Base-by-base conservation (phyloP, 495 filamentous ascomycete species). In the Aspergillus bertholletiae region DNA sequence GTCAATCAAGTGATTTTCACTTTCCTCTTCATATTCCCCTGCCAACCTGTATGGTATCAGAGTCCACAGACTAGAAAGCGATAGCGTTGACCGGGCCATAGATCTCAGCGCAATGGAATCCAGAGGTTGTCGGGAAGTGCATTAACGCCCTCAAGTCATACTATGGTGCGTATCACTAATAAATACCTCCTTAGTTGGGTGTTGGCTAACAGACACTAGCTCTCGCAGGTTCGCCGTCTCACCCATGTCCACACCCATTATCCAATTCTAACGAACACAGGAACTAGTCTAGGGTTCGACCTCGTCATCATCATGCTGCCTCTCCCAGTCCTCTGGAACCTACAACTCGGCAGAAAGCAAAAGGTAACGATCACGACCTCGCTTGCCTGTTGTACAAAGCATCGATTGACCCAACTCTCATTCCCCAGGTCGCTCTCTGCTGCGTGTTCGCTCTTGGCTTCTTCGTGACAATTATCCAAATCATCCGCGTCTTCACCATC, bases 381-480 rank as follows among this genome's bases (percentile, higher is more conserved):
- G n/a, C n/a, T n/a, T n/a, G n/a, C n/a, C n/a, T n/a, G n/a, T n/a
- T n/a, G n/a, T n/a, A n/a, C n/a, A n/a, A n/a, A n/a, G n/a, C n/a
- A n/a, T n/a, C n/a, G n/a, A n/a, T n/a, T n/a, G 39, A 22, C 21
- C 11, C 63, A 18, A 49, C 37, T 21, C 46, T 13, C 66, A 65
- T 13, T 72, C 67, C 39, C n/a, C 6, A 79, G 60, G 17, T 75
- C 22, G 61, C 77, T 37, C 68, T 82, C 1, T 63, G 69, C 18
- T 68, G 65, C 44, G 64, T 82, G 53, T 81, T 80, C 63, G 68
- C 72, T 20, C 68, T 82, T 17, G 77, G 76, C 46, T 68, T 79
- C 53, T 83, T 83, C 67, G 68, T 81, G 44, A 80, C 79, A 20
- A 54, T 75, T 51, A 80, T 79, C 52, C 78, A 82, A 57, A 74